Base-by-base conservation (phyloP, 1,284 basidiomycete genomes). In the Sparassis latifolia region DNA sequence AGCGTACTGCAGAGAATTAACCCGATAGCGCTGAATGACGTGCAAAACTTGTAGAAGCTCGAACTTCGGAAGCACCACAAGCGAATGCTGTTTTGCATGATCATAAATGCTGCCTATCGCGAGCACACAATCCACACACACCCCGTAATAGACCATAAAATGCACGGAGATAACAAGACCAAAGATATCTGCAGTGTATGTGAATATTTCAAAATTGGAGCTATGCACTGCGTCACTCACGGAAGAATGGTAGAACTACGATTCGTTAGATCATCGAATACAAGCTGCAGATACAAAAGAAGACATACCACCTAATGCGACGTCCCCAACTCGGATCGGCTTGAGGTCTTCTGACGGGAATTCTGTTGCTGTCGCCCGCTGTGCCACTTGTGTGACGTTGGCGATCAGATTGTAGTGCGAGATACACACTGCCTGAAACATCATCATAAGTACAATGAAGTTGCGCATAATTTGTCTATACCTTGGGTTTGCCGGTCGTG, bases 401-500 rank as follows among this genome's bases (percentile, higher is more conserved):
- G 83, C 77, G 45, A 88, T 80, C 2, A 86, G 75, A 1, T 78
- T 65, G 59, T 78, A 79, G 61, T 90, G 87, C 0, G 87, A 71
- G 56, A 90, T 86, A 28, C 74, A 75, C 20, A 90, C 84, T 5
- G 85, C 87, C 79, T 86, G 45, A 20, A 20, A 71, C 10, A 60
- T 63, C 35, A 91, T 70, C 38, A 65, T 68, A 38, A 70, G 66
- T 55, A 79, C 78, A 3, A 65, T 68, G 57, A 77, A 86, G 42
- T 57, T 68, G 38, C 60, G 61, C 1, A 63, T 64, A 47, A 57
- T 68, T 10, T 66, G 66, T 73, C 68, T 20, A 20, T 54, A 80
- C 85, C 76, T 91, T 91, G 2, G 89, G 86, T 58, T 77, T 79
- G 6, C 88, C 88, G 55, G 89, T 92, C 2, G 89, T 92, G 30